Conservation (phyloP, 176 grass and related monocot species). For the Raddia distichophylla region DNA sequence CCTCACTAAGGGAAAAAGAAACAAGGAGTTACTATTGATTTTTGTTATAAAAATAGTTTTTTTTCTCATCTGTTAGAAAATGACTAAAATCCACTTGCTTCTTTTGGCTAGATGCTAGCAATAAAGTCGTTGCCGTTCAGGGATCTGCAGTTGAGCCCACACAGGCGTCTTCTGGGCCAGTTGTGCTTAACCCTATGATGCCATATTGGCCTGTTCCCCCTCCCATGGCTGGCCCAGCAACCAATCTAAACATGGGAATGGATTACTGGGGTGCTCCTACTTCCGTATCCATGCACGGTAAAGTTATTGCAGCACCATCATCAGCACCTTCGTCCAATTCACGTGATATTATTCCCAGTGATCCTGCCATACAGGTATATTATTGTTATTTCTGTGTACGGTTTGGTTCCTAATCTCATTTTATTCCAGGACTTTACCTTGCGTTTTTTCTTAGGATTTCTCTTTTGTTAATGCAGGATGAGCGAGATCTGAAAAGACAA, state of each 20-base stretch:
- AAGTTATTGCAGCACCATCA: conserved; percentile 47
- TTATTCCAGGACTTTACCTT: conserved; percentile 9
- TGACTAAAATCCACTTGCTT: conserved; percentile 26
- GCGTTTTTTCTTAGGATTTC: conserved; percentile 23
- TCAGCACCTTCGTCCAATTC: conserved; percentile 55
- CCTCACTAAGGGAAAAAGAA: not conserved
- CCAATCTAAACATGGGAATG: conserved; percentile 49
- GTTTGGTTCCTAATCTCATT: conserved; percentile 34
- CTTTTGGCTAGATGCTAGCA: conserved; percentile 43
- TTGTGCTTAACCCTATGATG: conserved; percentile 65
- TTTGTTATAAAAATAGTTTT: conserved; percentile 27
- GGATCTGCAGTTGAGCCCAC: conserved; percentile 40
- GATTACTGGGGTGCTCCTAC: conserved; percentile 65
- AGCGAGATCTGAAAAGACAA: conserved; percentile 62
- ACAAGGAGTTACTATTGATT: conserved; percentile 15
- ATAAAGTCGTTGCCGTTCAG: conserved; percentile 44
- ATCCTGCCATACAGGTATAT: conserved; percentile 54
- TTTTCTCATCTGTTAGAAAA: conserved; percentile 20
- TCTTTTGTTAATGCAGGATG: conserved; percentile 50
- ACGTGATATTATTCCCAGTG: conserved; percentile 53
- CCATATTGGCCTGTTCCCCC: conserved; percentile 56
- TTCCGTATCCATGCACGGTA: conserved; percentile 51
- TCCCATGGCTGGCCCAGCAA: conserved; percentile 59
- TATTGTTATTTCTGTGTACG: conserved; percentile 15
- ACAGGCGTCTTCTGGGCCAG: conserved; percentile 52